Conservation (phyloP, 768 basidiomycete genomes). For the Inosperma sp. region DNA sequence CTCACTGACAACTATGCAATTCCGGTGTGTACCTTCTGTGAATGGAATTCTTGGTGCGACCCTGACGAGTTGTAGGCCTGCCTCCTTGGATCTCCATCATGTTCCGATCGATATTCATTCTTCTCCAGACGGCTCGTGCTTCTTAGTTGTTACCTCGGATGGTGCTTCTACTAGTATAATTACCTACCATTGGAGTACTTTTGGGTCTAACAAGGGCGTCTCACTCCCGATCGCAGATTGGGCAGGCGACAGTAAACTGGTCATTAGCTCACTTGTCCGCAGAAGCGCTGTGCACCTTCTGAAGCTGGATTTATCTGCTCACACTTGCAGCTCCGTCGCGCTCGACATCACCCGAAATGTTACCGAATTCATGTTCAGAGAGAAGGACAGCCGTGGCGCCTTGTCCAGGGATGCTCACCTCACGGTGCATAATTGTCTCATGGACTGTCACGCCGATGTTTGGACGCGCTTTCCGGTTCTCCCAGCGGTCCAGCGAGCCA, state of each 20-base stretch:
- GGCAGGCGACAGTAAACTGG: slow-evolving; percentile 20
- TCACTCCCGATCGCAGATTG: slow-evolving; percentile 27
- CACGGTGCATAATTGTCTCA: slow-evolving; percentile 44
- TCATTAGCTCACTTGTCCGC: slow-evolving; percentile 43
- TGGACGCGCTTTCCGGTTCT: slow-evolving; percentile 61
- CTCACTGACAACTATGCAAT: slow-evolving; percentile 10
- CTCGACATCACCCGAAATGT: slow-evolving; percentile 51
- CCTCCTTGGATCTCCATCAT: slow-evolving; percentile 5
- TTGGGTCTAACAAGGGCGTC: slow-evolving; percentile 49
- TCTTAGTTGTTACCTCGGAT: slow-evolving; percentile 5
- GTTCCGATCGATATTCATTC: slow-evolving; percentile 4
- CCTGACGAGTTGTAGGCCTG: slow-evolving; percentile 8
- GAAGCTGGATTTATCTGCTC: slow-evolving; percentile 30
- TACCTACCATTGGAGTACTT: slow-evolving; percentile 53
- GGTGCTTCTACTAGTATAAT: slow-evolving; percentile 20
- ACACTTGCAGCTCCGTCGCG: slow-evolving; percentile 37
- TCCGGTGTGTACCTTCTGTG: slow-evolving; percentile 4
- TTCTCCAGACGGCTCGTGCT: slow-evolving; percentile 12
- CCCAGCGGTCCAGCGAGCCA: slow-evolving; percentile 46
- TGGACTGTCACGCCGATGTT: slow-evolving; percentile 52
- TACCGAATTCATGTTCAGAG: slow-evolving; percentile 53
- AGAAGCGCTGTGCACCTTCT: slow-evolving; percentile 42
- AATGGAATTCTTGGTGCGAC: not conserved
- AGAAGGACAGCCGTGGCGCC: slow-evolving; percentile 30
- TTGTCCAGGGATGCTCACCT: slow-evolving; percentile 12